Evolutionary conservation across 164 flowering plant genomes (phyloP).

Genomic region (Malania oleifera): DNA sequence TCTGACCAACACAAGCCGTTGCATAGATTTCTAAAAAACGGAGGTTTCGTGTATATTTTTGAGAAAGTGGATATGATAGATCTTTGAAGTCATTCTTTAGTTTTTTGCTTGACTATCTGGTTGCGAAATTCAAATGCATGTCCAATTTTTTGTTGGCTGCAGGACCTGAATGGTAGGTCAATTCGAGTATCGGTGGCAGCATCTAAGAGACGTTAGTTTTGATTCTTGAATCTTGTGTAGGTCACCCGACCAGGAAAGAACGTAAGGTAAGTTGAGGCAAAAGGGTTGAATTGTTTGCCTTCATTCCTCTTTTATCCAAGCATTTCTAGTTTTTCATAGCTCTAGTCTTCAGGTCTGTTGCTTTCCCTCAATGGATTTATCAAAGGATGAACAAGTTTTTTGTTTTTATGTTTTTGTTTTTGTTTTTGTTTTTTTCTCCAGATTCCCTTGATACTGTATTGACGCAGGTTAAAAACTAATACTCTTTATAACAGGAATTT

Average conservation of each 20-base stretch:
- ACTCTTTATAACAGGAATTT: slow-evolving; percentile 1
- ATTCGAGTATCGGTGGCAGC: slow-evolving; percentile 83
- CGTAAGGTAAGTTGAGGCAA: slow-evolving; percentile 10
- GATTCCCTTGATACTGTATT: too few species aligned
- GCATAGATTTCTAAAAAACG: too few species aligned
- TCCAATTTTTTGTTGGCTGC: slow-evolving; percentile 14
- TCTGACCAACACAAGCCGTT: too few species aligned
- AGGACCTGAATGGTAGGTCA: slow-evolving; percentile 80
- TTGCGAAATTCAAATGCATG: not conserved
- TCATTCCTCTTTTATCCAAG: not conserved
- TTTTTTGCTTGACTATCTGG: not conserved
- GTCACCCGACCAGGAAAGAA: not conserved
- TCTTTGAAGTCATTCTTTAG: not conserved
- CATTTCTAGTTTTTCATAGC: not conserved
- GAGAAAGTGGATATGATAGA: too few species aligned
- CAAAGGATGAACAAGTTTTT: too few species aligned
- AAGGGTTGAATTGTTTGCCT: not conserved
- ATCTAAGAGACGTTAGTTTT: slow-evolving; percentile 64
- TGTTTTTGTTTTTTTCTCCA: too few species aligned
- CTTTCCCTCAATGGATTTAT: too few species aligned
- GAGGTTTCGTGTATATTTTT: too few species aligned
- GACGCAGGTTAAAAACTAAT: too few species aligned
- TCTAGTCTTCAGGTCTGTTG: too few species aligned
- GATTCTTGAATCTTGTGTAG: slow-evolving; percentile 15
- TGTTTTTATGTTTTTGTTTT: not conserved